A percentile compares a stretch with the other conserved stretches of the same genome.
Evolutionary conservation across 257 asterid species (phyloP).

Genomic region (Solanum etuberosum): DNA sequence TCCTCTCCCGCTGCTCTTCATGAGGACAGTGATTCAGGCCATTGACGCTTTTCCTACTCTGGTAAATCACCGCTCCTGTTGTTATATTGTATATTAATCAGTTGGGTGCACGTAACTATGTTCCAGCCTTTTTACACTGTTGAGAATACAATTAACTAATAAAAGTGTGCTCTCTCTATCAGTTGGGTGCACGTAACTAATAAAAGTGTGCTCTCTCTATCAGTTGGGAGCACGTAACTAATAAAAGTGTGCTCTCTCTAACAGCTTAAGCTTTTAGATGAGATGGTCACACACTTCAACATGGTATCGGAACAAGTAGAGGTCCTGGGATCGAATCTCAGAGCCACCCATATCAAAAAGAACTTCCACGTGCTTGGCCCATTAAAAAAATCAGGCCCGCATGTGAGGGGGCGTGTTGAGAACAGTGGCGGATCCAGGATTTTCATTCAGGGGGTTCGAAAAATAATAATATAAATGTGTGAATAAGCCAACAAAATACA

Average conservation of each 20-base stretch:
- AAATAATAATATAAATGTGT: too few relatives aligned
- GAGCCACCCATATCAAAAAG: background rate
- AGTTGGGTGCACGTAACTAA: background rate
- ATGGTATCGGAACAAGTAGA: background rate
- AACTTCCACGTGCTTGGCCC: background rate
- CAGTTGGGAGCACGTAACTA: background rate
- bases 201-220: background rate
- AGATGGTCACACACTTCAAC: too few relatives aligned
- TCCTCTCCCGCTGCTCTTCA: slow-evolving; percentile 85
- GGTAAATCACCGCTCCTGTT: slow-evolving; percentile 29
- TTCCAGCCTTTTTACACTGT: background rate
- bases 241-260: background rate
- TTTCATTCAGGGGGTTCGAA: background rate
- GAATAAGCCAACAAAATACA: background rate
- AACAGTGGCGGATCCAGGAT: background rate
- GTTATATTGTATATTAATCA: background rate
- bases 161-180: background rate
- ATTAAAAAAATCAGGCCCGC: background rate
- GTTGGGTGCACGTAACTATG: background rate
- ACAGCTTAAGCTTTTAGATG: background rate
- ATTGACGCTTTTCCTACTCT: slow-evolving; percentile 92
- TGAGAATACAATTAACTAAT: background rate
- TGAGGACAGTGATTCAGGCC: slow-evolving; percentile 99
- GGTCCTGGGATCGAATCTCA: background rate
- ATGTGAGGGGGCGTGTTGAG: background rate